Evolutionary conservation across 352 stramenopile genomes (phyloP).

Genomic region (Lagenidium giganteum): DNA sequence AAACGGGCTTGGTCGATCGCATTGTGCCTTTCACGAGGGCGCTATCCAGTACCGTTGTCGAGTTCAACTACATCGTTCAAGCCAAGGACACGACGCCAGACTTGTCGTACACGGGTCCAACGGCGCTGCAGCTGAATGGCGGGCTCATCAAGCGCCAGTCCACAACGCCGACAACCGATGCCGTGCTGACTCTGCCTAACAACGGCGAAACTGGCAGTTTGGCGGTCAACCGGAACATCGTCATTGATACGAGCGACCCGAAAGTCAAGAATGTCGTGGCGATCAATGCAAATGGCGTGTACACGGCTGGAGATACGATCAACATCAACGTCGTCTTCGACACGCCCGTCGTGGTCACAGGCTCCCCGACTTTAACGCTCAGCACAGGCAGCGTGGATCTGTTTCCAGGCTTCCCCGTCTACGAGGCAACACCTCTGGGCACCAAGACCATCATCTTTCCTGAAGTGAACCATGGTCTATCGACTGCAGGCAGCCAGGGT

Average conservation of each 20-base stretch:
- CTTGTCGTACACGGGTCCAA: conserved; percentile 48
- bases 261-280: conserved; percentile 37
- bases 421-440: conserved; percentile 17
- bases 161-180: conserved; percentile 41
- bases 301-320: conserved; percentile 62
- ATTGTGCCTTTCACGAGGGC: conserved; percentile 52
- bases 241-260: conserved; percentile 61
- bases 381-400: conserved; percentile 46
- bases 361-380: conserved; percentile 34
- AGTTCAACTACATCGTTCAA: conserved; percentile 77
- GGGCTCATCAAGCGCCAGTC: conserved; percentile 51
- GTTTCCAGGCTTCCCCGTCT: conserved; percentile 43
- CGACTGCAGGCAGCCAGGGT: conserved; percentile 26
- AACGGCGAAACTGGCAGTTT: conserved; percentile 58
- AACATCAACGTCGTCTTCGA: conserved; percentile 54
- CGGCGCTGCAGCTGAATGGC: conserved; percentile 47
- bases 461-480: conserved; percentile 35
- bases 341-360: conserved; percentile 50
- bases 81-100: conserved; percentile 61
- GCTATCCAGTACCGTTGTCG: conserved; percentile 27
- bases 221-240: conserved; percentile 63
- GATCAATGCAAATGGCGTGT: conserved; percentile 24
- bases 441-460: conserved; percentile 49
- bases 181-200: conserved; percentile 35
- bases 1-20: conserved; percentile 57